Conservation (phyloP, 441 rosid species). For the Geranium incanum region DNA sequence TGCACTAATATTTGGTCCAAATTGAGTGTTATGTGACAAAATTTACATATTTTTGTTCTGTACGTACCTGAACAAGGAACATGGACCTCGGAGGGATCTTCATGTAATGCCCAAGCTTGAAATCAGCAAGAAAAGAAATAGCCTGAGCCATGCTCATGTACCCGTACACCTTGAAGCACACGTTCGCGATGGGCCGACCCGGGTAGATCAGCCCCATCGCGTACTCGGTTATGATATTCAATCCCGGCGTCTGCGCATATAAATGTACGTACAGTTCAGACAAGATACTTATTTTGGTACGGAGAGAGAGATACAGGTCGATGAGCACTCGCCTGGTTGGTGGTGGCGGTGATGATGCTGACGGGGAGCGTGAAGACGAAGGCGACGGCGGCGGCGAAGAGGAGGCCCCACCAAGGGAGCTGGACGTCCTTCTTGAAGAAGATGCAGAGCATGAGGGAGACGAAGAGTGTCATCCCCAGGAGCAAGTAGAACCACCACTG, state of each 20-base stretch:
- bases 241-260: constrained; percentile 38
- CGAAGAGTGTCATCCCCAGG: constrained; percentile 36
- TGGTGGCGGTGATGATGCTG: constrained; percentile 77
- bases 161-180: constrained; percentile 53
- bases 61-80: constrained; percentile 47
- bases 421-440: constrained; percentile 60
- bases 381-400: constrained; percentile 61
- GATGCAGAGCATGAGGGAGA: constrained; percentile 51
- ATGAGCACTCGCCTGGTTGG: constrained; percentile 52
- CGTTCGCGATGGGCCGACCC: constrained; percentile 58
- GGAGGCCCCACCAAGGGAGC: constrained; percentile 87
- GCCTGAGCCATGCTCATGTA: constrained; percentile 63
- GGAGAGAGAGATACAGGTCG: too few relatives aligned
- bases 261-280: background rate
- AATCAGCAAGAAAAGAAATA: constrained; percentile 47
- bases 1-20: too few relatives aligned
- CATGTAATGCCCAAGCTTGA: constrained; percentile 73
- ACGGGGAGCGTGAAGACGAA: constrained; percentile 74
- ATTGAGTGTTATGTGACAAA: too few relatives aligned
- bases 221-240: constrained; percentile 52
- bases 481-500: constrained; percentile 70
- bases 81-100: constrained; percentile 59
- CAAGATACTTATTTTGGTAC: too few relatives aligned
- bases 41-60: background rate
- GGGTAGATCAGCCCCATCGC: constrained; percentile 51